Evolutionary conservation across 305 asterid species (phyloP).

Genomic region (Stenogyne calaminthoides): DNA sequence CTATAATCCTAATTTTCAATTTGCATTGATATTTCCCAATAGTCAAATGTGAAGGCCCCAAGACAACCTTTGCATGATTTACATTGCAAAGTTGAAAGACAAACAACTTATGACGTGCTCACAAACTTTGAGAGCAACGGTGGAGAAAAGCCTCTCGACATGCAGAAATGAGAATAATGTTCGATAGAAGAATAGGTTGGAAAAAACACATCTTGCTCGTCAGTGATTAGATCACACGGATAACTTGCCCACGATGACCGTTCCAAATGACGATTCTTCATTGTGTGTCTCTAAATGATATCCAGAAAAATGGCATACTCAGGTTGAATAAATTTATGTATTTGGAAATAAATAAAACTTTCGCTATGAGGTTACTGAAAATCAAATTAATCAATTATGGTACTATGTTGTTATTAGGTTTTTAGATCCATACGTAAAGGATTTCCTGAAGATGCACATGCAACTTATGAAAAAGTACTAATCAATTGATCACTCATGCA

Average conservation of each 20-base stretch:
- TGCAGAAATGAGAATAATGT: background rate
- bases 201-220: background rate
- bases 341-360: too few relatives aligned
- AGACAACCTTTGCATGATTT: background rate
- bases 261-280: background rate
- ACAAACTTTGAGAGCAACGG: conserved; percentile 17
- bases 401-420: background rate
- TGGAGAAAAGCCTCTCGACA: background rate
- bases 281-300: background rate
- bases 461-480: background rate
- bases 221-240: background rate
- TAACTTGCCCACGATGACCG: background rate
- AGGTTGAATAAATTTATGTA: background rate
- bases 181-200: background rate
- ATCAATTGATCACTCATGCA: background rate
- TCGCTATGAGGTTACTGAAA: too few relatives aligned
- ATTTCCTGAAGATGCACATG: background rate
- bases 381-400: too few relatives aligned
- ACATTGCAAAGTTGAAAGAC: too few relatives aligned
- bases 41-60: background rate
- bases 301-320: background rate
- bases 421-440: conserved; percentile 16
- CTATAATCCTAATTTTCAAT: too few relatives aligned
- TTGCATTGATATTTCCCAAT: background rate
- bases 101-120: conserved; percentile 9